Evolutionary conservation across 495 filamentous ascomycete species (phyloP).

Genomic region (Trichoderma reesei): DNA sequence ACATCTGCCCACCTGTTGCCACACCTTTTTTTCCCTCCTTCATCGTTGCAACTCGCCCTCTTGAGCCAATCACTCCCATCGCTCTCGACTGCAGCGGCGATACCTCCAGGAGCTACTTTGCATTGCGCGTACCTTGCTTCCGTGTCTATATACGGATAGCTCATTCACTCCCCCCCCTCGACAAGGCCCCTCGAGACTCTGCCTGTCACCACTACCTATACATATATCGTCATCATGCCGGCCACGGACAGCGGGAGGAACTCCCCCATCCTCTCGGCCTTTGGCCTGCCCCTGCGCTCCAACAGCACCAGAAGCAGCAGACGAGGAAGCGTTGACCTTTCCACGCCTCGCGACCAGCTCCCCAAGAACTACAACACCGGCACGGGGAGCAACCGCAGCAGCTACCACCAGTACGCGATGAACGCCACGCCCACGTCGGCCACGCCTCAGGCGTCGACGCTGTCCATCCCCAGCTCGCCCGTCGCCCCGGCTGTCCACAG

Average conservation of each 20-base stretch:
- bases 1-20: neutral
- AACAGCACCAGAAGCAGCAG: conserved; percentile 3
- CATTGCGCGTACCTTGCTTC: too few species aligned
- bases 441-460: neutral
- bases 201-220: neutral
- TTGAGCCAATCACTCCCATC: too few species aligned
- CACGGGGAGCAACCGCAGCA: neutral
- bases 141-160: too few species aligned
- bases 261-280: neutral
- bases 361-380: neutral
- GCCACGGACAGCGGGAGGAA: neutral
- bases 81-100: too few species aligned
- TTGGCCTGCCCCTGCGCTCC: neutral
- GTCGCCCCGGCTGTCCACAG: neutral
- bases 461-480: neutral
- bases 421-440: neutral
- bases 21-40: neutral
- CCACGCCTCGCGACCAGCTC: neutral
- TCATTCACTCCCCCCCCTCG: too few species aligned
- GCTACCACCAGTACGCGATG: neutral
- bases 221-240: conserved; percentile 6
- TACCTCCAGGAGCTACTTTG: too few species aligned
- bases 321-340: neutral
- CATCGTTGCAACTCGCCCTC: neutral
- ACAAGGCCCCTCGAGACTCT: too few species aligned